Base-by-base conservation (phyloP, 2,329 filamentous ascomycete genomes). In the Fusarium sp. region DNA sequence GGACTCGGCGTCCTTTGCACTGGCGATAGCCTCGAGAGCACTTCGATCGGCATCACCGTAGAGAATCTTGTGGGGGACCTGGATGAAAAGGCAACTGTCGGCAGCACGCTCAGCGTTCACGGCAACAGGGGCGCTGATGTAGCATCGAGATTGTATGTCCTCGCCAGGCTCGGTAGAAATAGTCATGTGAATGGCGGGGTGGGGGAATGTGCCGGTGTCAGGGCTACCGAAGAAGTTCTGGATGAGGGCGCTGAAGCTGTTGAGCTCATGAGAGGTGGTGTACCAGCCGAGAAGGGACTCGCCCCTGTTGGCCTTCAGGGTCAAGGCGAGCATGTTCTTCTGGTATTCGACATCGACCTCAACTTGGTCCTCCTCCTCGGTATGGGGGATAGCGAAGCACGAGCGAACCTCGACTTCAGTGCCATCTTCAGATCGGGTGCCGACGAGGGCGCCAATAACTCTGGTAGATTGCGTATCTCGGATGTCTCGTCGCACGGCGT, bases 311-410 rank as follows among this genome's bases (percentile, higher is more conserved):
- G 95, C 96, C 86, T 96, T 96, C 78, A 98, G 91, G 83, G 98
- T 96, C 79, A 99, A 88, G 69, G 94, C 93, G 66, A 98, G 92
- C 96, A 99, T 99, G 84, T 96, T 95, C 90, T 98, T 98, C 87
- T 99, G 96, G 86, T 98, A 99, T 85, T 99, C 96, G 89, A 99
- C 97, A 83, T 99, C 96, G 75, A 99, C 96, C 85, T 99, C 96
- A 80, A 99, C 96, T 85, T 99, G 96, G 85, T 99, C 96, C 83
- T 95, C 93, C 78, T 96, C 98, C 87, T 99, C 96, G 78, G 96
- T 98, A 87, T 99, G 96, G 77, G 96, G 95, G 81, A 99, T 97
- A 77, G 96, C 96, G 83, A 99, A 99, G 87, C 94, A 96, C 81
- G 94, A 97, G 82, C 94, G 92, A 80, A 99, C 96, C 85, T 97